Conservation (phyloP, 352 stramenopile genomes). For the Globisporangium ultimum region DNA sequence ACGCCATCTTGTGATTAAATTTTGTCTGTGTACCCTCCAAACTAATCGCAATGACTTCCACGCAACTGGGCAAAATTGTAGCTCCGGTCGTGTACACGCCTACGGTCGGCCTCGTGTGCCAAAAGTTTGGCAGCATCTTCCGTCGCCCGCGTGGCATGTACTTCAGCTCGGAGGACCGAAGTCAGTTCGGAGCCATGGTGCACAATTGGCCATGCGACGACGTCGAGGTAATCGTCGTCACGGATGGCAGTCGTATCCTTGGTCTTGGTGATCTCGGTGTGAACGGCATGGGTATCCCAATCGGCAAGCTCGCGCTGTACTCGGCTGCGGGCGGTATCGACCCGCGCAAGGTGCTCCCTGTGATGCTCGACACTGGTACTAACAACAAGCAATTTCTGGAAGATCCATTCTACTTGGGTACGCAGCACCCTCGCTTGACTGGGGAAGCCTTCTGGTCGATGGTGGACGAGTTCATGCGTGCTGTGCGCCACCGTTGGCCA, state of each 20-base stretch:
- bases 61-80: conserved; percentile 8
- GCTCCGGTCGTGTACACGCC: conserved; percentile 97
- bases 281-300: conserved; percentile 98
- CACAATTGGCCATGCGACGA: conserved; percentile 97
- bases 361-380: conserved; percentile 96
- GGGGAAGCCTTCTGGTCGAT: conserved; percentile 94
- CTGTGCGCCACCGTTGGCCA: conserved; percentile 86
- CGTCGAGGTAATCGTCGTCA: conserved; percentile 97
- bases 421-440: conserved; percentile 87
- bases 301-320: conserved; percentile 96
- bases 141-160: conserved; percentile 93
- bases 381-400: conserved; percentile 94
- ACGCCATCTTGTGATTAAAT: neutral
- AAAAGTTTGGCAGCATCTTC: conserved; percentile 92
- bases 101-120: conserved; percentile 92
- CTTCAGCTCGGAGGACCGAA: conserved; percentile 91
- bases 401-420: conserved; percentile 95
- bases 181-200: conserved; percentile 88
- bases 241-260: conserved; percentile 95
- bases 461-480: conserved; percentile 92
- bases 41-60: conserved; percentile 21
- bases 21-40: conserved; percentile 2
- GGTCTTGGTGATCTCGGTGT: conserved; percentile 95
- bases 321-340: conserved; percentile 93
- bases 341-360: conserved; percentile 91